These are phyloP conservation scores for Blastocystis hominis DNA, from an alignment of 352 stramenopile genomes.

Conservation along the genomic window DNA sequence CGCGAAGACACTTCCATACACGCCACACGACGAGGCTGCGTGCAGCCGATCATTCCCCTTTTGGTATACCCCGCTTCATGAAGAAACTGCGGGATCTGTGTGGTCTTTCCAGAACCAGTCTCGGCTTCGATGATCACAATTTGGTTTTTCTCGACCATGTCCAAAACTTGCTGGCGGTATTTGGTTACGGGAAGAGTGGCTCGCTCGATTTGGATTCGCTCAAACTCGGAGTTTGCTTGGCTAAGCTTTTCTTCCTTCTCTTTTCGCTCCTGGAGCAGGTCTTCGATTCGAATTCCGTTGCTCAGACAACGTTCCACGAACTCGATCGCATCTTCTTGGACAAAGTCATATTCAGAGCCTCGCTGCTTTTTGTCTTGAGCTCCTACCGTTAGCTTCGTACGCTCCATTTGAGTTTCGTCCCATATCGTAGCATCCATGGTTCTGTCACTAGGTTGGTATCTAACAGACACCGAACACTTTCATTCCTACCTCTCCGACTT, in stretches of 20 bases:
- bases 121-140: slow-evolving; percentile 76
- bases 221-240: slow-evolving; percentile 43
- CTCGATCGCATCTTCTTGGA: slow-evolving; percentile 97
- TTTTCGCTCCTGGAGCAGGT: slow-evolving; percentile 58
- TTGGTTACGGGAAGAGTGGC: slow-evolving; percentile 90
- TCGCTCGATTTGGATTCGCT: slow-evolving; percentile 85
- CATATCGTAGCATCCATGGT: slow-evolving; percentile 80
- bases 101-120: slow-evolving; percentile 91
- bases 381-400: slow-evolving; percentile 73
- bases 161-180: slow-evolving; percentile 92
- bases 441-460: slow-evolving; percentile 69
- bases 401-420: slow-evolving; percentile 82
- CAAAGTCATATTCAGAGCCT: slow-evolving; percentile 82
- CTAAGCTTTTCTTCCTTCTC: slow-evolving; percentile 27
- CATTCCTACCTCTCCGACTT: neutral
- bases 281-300: slow-evolving; percentile 72
- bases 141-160: slow-evolving; percentile 88
- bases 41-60: slow-evolving; percentile 78
- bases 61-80: slow-evolving; percentile 80
- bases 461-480: neutral
- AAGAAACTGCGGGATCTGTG: slow-evolving; percentile 95
- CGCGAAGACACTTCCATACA: slow-evolving; percentile 97
- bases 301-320: slow-evolving; percentile 87
- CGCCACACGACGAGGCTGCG: slow-evolving; percentile 86
- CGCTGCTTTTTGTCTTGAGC: slow-evolving; percentile 69